Evolutionary conservation across 2,329 filamentous ascomycete species (phyloP).

Genomic region (Pseudogymnoascus sp.): DNA sequence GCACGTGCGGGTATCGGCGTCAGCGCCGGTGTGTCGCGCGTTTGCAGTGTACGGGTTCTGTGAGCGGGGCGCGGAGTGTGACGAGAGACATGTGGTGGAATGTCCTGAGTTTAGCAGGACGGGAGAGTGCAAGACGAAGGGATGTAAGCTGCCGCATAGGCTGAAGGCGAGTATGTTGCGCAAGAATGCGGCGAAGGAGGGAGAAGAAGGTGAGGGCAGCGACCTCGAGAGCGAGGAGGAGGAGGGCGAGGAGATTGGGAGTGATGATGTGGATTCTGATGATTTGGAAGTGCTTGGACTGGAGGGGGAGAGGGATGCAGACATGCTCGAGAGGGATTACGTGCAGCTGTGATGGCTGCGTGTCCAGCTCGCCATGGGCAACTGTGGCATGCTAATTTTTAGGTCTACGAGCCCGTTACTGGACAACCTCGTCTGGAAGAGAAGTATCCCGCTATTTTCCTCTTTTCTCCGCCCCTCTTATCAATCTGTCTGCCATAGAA

Average conservation of each 20-base stretch:
- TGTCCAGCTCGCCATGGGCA: neutral
- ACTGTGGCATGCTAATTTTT: neutral
- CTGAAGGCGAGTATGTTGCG: slow-evolving; percentile 76
- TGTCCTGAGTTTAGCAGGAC: slow-evolving; percentile 94
- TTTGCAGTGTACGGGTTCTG: slow-evolving; percentile 89
- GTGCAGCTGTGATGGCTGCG: slow-evolving; percentile 38
- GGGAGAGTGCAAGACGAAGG: slow-evolving; percentile 70
- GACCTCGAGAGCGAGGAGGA: slow-evolving; percentile 76
- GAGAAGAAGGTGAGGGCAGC: slow-evolving; percentile 41
- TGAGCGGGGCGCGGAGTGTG: slow-evolving; percentile 67
- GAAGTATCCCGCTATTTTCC: neutral
- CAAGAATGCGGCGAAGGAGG: slow-evolving; percentile 43
- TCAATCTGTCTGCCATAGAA: neutral
- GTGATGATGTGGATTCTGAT: slow-evolving; percentile 74
- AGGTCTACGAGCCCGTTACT: neutral
- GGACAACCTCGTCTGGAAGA: neutral
- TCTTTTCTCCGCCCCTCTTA: neutral
- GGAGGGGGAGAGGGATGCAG: slow-evolving; percentile 41
- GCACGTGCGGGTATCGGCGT: slow-evolving; percentile 69
- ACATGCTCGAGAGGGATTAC: slow-evolving; percentile 52
- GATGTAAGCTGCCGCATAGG: slow-evolving; percentile 79
- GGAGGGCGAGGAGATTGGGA: slow-evolving; percentile 52
- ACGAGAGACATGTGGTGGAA: slow-evolving; percentile 80
- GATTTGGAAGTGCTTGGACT: slow-evolving; percentile 55
- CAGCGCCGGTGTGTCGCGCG: slow-evolving; percentile 69